Conservation (phyloP, 164 flowering plant genomes). For the Macadamia integrifolia region DNA sequence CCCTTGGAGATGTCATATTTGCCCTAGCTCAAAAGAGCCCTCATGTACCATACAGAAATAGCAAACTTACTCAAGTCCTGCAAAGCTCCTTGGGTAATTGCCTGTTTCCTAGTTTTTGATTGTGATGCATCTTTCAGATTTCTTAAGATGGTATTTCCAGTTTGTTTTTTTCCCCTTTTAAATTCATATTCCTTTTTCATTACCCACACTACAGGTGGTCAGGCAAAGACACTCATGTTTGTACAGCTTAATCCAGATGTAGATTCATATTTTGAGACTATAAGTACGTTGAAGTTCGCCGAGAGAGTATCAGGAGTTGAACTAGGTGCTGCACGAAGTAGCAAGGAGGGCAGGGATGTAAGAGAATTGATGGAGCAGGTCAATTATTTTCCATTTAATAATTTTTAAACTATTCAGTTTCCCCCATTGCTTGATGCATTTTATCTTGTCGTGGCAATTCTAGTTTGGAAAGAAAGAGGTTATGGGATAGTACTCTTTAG, state of each 20-base stretch:
- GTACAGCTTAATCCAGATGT: constrained; percentile 79
- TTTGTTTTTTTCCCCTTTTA: not conserved
- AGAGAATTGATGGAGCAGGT: constrained; percentile 79
- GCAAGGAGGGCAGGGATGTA: constrained; percentile 68
- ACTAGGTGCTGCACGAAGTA: constrained; percentile 71
- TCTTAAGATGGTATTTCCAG: not conserved
- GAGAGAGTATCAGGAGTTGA: constrained; percentile 84
- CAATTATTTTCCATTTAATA: not conserved
- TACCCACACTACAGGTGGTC: constrained; percentile 48
- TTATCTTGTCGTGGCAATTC: too few relatives aligned
- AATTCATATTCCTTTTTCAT: not conserved
- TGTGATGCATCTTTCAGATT: not conserved
- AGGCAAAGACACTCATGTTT: constrained; percentile 86
- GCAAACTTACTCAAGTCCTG: constrained; percentile 75
- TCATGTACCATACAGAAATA: constrained; percentile 80
- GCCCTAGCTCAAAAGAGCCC: constrained; percentile 65
- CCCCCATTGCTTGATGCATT: too few relatives aligned
- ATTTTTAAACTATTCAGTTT: too few relatives aligned
- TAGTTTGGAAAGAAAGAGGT: too few relatives aligned
- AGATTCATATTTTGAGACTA: constrained; percentile 55
- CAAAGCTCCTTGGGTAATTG: constrained; percentile 68
- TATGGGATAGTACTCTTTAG: too few relatives aligned
- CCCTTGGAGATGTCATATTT: constrained; percentile 84
- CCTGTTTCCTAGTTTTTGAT: not conserved
- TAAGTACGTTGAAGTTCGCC: constrained; percentile 82